Evolutionary conservation across 345 rosid species (phyloP), one percentile per base, ranked within the genome.

Genomic region (Cardamine resedifolia): DNA sequence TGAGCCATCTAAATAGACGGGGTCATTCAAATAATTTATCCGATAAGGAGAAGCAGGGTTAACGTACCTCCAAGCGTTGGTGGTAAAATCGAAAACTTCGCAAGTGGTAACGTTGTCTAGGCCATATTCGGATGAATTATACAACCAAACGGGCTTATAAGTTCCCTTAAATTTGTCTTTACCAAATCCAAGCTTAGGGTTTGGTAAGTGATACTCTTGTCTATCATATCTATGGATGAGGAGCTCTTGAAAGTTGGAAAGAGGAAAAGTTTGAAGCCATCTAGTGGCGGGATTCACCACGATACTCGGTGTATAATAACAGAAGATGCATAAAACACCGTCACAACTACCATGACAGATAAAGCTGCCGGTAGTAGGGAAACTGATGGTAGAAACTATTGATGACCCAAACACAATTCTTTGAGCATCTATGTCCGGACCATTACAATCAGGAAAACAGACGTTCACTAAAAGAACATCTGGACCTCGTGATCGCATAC

Each of bases 231-330:
- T 18, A 5, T 58, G 9, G 10, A 43, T 43, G 0, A 43, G 18
- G 48, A 43, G 48, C 16, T 6, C 10, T 16, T 43, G 18, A 43
- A 0, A 43, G 48, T 6, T 6, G 48, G 48, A 26, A 62, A 24
- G 48, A 24, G 67, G 67, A 62, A 62, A 44, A 9, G 10, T 62
- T 43, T 16, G 67, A 43, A 43, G 16, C 24, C 36, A 41, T n/a
- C 36, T 2, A 43, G 66, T 61, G 10, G 36, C 51, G 1, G 66
- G 52, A 43, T 61, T 61, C 6, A 62, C n/a, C 10, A 62, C 52
- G 10, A 60, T 10, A 12, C 28, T 20, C 47, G 66, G 33, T 41
- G 31, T 8, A n/a, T 4, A 15, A 12, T 14, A 0, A 9, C 4
- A 3, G 38, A 26, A 62, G 52, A 62, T 4, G 24, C 67, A 62